These are phyloP conservation scores for Phytophthora sp. DNA, from an alignment of 352 stramenopile genomes.

Conservation along the genomic window DNA sequence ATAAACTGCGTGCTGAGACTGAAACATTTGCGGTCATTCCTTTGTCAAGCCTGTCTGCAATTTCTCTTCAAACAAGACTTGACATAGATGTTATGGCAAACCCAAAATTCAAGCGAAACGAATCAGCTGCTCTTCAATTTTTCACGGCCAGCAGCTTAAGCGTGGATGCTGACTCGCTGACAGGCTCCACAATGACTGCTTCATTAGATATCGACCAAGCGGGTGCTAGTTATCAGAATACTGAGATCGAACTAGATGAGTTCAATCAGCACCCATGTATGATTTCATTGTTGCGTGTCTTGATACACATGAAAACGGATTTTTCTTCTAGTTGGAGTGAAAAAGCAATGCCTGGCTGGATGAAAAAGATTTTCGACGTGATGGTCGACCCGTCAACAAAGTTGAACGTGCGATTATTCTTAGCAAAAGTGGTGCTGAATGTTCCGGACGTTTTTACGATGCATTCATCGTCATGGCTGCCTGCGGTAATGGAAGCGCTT, in stretches of 20 bases:
- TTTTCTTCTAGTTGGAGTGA: slow-evolving; percentile 63
- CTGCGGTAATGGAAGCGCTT: slow-evolving; percentile 57
- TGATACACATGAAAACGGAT: slow-evolving; percentile 81
- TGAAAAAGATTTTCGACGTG: slow-evolving; percentile 75
- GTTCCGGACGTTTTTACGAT: slow-evolving; percentile 57
- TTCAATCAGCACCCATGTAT: slow-evolving; percentile 84
- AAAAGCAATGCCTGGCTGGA: slow-evolving; percentile 76
- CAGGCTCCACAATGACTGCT: slow-evolving; percentile 18
- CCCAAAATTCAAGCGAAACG: slow-evolving; percentile 24
- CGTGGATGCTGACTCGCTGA: slow-evolving; percentile 38
- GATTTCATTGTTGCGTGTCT: slow-evolving; percentile 66
- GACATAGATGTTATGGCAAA: slow-evolving; percentile 16
- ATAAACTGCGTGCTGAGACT: slow-evolving; percentile 59
- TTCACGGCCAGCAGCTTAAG: slow-evolving; percentile 82
- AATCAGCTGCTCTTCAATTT: slow-evolving; percentile 58
- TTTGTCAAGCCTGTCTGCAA: slow-evolving; percentile 50
- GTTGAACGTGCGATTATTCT: slow-evolving; percentile 73
- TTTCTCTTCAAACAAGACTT: slow-evolving; percentile 39
- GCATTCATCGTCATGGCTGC: slow-evolving; percentile 60
- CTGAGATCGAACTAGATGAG: slow-evolving; percentile 76
- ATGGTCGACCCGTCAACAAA: slow-evolving; percentile 43
- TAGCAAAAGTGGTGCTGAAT: slow-evolving; percentile 78
- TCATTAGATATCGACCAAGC: slow-evolving; percentile 31
- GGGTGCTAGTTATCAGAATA: slow-evolving; percentile 33
- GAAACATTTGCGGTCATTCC: slow-evolving; percentile 57